phyloP scores from a whole-genome alignment of 495 filamentous ascomycete genomes.

The Friedmanniomyces simplex region DNA sequence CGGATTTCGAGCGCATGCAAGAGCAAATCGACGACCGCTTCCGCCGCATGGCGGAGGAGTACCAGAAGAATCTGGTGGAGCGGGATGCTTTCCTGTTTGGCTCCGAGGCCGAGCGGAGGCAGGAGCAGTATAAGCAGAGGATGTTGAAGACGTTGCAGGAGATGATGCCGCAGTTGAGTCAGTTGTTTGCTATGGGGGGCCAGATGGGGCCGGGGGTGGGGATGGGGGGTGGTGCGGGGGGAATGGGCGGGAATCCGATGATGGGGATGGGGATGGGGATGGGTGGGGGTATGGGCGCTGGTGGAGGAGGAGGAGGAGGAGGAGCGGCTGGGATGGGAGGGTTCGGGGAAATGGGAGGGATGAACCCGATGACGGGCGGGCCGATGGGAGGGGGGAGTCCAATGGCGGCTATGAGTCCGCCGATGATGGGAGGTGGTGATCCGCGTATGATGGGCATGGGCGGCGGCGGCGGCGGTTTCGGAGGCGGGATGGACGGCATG shows the following conservation, averaged over 20 bases:
- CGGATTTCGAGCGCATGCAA: conserved; percentile 4
- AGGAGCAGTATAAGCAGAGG: conserved; percentile 1
- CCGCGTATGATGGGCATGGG: conserved; percentile 1
- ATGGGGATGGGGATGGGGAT: neutral
- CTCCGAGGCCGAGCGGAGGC: neutral
- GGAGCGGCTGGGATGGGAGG: neutral
- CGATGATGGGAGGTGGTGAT: neutral
- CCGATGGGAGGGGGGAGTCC: neutral
- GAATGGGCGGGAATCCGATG: neutral
- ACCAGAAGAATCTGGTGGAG: neutral
- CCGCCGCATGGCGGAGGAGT: neutral
- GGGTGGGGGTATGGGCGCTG: neutral
- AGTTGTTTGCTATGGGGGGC: neutral
- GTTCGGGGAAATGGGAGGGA: neutral
- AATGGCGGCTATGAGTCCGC: neutral
- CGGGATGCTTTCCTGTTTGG: conserved; percentile 6
- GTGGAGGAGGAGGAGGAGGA: neutral
- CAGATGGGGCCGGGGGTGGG: neutral
- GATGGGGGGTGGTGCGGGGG: neutral
- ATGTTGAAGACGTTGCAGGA: conserved; percentile 9
- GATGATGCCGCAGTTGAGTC: conserved; percentile 1
- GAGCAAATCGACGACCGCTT: neutral
- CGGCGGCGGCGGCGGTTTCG: neutral
- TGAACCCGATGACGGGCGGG: neutral
- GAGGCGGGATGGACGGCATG: conserved; percentile 1